Evolutionary conservation across 306 rosid genomes (phyloP), one percentile per base, ranked within the genome.

Genomic region (Prunus padus): DNA sequence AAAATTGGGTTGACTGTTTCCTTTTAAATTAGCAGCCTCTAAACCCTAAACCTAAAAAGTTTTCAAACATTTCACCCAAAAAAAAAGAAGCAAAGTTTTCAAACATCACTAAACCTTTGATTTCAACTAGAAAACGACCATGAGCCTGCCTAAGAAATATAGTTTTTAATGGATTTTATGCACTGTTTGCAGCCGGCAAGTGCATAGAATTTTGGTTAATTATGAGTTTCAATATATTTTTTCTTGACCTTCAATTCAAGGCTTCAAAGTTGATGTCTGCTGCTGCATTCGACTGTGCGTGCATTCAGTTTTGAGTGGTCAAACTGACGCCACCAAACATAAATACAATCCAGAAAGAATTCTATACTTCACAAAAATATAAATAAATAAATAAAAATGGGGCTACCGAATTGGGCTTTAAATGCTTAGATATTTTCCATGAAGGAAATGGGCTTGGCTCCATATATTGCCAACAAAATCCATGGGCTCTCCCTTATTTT

Each of bases 261-360:
- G 9, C 69, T 64, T 57, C 75, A 33, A 33, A 8, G 50, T 72
- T 42, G 65, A 56, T 56, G 76, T 72, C 76, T 15, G 23, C 75
- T 5, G 23, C 75, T 5, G 11, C 37, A 19, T 40, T 37, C 55
- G 40, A 37, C 33, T 33, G n/a, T 15, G 8, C 37, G 12, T 33
- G 28, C 42, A 37, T 25, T 6, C 13, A 14, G 4, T 18, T 25
- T 26, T 20, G 20, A 67, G 22, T 20, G 75, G 50, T 47, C 59
- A 62, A 60, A 60, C 33, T 26, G 33, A 60, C 65, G 10, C 37
- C 22, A 62, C 23, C 45, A 62, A 64, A 9, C 33, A 5, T 12
- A 37, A 46, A 19, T 64, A 5, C 13, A 18, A 64, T 9, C 26
- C 44, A 12, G 49, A 19, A 64, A 33, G 5, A 26, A 62, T 62